Evolutionary conservation across 176 grass and related monocot species (phyloP).

Genomic region (Zoysia pacifica): DNA sequence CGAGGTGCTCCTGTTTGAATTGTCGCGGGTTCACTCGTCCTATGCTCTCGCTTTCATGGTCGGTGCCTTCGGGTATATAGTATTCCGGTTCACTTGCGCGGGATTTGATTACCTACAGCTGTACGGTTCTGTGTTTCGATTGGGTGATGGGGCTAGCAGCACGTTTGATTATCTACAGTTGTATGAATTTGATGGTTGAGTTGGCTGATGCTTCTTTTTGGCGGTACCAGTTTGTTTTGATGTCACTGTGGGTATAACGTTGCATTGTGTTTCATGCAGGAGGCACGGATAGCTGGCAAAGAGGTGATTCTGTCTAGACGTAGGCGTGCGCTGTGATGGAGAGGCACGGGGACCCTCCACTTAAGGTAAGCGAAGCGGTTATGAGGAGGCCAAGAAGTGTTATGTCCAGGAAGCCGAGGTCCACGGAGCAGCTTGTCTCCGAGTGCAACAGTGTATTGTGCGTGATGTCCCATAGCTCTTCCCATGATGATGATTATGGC

Average conservation of each 20-base stretch:
- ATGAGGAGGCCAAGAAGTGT: constrained; percentile 64
- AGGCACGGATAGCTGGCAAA: neutral
- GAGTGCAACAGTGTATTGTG: constrained; percentile 43
- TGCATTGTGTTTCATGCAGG: constrained; percentile 6
- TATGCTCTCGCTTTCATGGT: constrained; percentile 22
- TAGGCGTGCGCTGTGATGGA: constrained; percentile 32
- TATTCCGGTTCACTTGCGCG: neutral
- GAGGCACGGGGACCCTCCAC: constrained; percentile 30
- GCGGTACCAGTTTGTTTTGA: neutral
- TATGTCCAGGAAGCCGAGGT: constrained; percentile 52
- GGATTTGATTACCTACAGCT: too few species aligned
- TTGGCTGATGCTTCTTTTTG: neutral
- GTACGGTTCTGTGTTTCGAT: neutral
- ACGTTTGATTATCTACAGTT: neutral
- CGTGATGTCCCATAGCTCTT: constrained; percentile 29
- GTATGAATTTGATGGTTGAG: neutral
- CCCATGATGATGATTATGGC: constrained; percentile 26
- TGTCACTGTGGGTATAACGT: constrained; percentile 11
- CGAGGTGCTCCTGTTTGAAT: neutral
- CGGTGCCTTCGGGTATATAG: neutral
- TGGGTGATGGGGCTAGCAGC: neutral
- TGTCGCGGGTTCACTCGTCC: neutral
- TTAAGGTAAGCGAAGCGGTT: constrained; percentile 32
- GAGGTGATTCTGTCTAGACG: neutral
- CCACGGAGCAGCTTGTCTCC: constrained; percentile 52